Percentiles rank a stretch among this genome's conserved stretches.
phyloP scores from a whole-genome alignment of 2,329 filamentous ascomycete species.

The Pseudopithomyces chartarum region DNA sequence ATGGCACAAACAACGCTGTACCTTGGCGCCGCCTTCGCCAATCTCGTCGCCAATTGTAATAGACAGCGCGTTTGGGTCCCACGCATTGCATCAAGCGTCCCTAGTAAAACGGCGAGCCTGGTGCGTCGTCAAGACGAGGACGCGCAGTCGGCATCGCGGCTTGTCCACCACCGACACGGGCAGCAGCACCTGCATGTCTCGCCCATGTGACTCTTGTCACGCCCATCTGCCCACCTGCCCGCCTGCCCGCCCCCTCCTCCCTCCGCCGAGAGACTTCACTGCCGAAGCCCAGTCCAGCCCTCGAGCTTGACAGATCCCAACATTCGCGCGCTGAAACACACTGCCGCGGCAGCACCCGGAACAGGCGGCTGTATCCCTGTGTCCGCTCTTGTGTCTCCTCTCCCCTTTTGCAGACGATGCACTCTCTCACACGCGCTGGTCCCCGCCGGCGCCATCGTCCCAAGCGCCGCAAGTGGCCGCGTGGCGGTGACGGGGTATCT shows the following conservation, averaged over 20 bases:
- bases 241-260: neutral
- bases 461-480: slow-evolving; percentile 13
- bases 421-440: too few species aligned
- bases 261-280: neutral
- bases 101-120: slow-evolving; percentile 1
- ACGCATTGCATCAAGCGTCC: slow-evolving; percentile 4
- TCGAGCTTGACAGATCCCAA: neutral
- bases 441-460: neutral
- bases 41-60: neutral
- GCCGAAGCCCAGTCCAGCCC: neutral
- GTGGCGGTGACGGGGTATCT: slow-evolving; percentile 11
- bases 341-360: neutral
- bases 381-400: neutral
- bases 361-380: neutral
- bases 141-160: slow-evolving; percentile 3
- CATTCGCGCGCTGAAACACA: neutral
- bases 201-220: neutral
- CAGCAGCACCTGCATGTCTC: neutral
- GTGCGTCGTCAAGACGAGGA: neutral
- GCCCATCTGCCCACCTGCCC: neutral
- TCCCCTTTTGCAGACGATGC: neutral
- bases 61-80: neutral
- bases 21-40: slow-evolving; percentile 3
- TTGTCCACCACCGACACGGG: slow-evolving; percentile 1
- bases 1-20: neutral